phyloP scores from a whole-genome alignment of 441 rosid genomes.

The Viola pubescens region DNA sequence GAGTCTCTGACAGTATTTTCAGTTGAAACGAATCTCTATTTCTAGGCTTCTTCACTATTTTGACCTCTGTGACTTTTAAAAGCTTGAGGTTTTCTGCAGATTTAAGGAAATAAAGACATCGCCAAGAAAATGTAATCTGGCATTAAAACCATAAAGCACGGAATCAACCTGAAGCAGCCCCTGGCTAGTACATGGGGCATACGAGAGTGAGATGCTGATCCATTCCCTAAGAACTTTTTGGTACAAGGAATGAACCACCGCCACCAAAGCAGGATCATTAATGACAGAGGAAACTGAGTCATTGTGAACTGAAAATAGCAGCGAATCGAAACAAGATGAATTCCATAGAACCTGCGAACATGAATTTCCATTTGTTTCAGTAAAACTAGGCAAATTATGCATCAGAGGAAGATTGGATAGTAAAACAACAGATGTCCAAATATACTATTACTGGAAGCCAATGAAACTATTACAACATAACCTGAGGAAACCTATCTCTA shows the following conservation, averaged over 20 bases:
- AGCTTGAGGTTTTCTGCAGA: too few relatives aligned
- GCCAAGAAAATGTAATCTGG: background rate
- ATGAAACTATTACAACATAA: constrained; percentile 17
- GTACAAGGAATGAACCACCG: constrained; percentile 74
- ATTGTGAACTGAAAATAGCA: constrained; percentile 68
- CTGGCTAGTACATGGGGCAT: constrained; percentile 98
- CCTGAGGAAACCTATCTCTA: constrained; percentile 97
- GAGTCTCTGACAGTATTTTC: too few relatives aligned
- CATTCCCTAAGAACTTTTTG: constrained; percentile 84
- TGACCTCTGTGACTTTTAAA: too few relatives aligned
- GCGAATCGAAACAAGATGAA: constrained; percentile 83
- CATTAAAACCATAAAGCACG: background rate
- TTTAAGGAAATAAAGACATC: background rate
- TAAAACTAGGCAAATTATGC: constrained; percentile 12
- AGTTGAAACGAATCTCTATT: too few relatives aligned
- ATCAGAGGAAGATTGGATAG: constrained; percentile 13
- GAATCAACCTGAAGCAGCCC: constrained; percentile 87
- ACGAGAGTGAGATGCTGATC: constrained; percentile 79
- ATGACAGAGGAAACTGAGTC: constrained; percentile 55
- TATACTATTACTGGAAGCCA: constrained; percentile 4
- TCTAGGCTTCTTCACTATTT: too few relatives aligned
- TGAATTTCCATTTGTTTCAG: constrained; percentile 17
- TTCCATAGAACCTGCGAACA: constrained; percentile 88
- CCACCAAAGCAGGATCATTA: constrained; percentile 82
- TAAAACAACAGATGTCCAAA: background rate